Evolutionary conservation across 2,329 filamentous ascomycete genomes (phyloP).

Genomic region (Trichoderma atrobrunneum): DNA sequence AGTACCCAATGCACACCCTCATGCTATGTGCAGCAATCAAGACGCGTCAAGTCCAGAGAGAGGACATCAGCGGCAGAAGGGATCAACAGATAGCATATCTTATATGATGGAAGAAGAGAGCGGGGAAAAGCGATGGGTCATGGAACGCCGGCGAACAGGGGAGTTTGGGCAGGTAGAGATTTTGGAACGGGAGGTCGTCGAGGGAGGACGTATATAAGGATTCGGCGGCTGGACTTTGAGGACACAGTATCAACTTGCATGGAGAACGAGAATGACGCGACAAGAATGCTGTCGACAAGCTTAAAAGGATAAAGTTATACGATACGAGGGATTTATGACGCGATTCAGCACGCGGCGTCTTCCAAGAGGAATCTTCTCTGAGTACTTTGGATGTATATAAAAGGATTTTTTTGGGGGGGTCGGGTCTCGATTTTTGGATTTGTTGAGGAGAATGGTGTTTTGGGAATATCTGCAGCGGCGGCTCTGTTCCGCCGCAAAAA

Average conservation of each 20-base stretch:
- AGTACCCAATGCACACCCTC: neutral
- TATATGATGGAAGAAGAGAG: conserved; percentile 64
- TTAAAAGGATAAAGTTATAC: neutral
- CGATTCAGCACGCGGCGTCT: neutral
- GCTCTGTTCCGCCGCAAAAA: neutral
- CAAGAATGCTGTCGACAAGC: neutral
- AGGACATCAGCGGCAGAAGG: conserved; percentile 52
- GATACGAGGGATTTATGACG: neutral
- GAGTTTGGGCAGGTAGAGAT: conserved; percentile 64
- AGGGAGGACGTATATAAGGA: conserved; percentile 49
- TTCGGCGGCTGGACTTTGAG: neutral
- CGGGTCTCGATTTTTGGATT: neutral
- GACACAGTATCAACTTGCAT: neutral
- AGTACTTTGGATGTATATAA: conserved; percentile 10
- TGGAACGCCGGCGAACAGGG: conserved; percentile 64
- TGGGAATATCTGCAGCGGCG: neutral
- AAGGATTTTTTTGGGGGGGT: neutral
- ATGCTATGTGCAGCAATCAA: neutral
- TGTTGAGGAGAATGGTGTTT: neutral
- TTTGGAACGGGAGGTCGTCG: conserved; percentile 62
- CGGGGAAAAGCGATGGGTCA: conserved; percentile 62
- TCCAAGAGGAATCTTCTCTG: neutral
- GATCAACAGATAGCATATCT: conserved; percentile 66
- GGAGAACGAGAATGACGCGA: neutral
- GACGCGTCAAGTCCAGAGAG: conserved; percentile 23